Percentiles rank a stretch among this genome's conserved stretches.
phyloP scores from a whole-genome alignment of 2,329 filamentous ascomycete species.

The Penicillium corylophilum region DNA sequence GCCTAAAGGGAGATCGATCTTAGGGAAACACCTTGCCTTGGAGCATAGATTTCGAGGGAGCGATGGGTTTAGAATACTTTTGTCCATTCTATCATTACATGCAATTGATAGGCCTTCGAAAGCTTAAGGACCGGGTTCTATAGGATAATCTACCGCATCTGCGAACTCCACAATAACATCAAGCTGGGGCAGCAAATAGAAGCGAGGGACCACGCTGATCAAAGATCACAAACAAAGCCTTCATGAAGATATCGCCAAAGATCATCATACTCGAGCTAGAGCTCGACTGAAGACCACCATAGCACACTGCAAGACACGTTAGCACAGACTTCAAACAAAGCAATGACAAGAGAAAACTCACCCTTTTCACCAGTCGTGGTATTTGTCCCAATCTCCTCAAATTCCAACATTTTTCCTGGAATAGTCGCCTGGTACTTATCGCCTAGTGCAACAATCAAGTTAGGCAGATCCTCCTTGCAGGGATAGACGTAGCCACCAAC shows the following conservation, averaged over 20 bases:
- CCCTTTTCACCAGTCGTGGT: conserved; percentile 39
- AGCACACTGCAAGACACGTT: conserved; percentile 45
- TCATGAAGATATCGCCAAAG: conserved; percentile 62
- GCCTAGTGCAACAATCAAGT: conserved; percentile 56
- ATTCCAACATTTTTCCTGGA: conserved; percentile 57
- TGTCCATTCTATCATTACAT: neutral
- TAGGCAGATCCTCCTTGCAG: conserved; percentile 54
- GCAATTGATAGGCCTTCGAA: neutral
- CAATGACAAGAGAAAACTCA: conserved; percentile 26
- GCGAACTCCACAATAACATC: neutral
- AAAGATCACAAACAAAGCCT: conserved; percentile 62
- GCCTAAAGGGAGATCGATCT: no score
- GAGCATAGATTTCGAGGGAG: no score
- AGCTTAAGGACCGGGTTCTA: neutral
- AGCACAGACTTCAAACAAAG: neutral
- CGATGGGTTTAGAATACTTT: neutral
- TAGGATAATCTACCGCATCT: conserved; percentile 6
- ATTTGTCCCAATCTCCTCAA: conserved; percentile 51
- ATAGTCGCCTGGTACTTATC: conserved; percentile 52
- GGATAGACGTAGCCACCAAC: conserved; percentile 58
- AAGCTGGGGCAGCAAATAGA: conserved; percentile 51
- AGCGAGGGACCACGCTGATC: conserved; percentile 50
- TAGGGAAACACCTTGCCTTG: no score
- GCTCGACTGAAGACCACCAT: conserved; percentile 61
- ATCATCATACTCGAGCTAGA: conserved; percentile 57